A percentile compares a stretch with the other conserved stretches of the same genome.
Conservation (phyloP, 73 alveolate species). For the Durusdinium trenchii region DNA sequence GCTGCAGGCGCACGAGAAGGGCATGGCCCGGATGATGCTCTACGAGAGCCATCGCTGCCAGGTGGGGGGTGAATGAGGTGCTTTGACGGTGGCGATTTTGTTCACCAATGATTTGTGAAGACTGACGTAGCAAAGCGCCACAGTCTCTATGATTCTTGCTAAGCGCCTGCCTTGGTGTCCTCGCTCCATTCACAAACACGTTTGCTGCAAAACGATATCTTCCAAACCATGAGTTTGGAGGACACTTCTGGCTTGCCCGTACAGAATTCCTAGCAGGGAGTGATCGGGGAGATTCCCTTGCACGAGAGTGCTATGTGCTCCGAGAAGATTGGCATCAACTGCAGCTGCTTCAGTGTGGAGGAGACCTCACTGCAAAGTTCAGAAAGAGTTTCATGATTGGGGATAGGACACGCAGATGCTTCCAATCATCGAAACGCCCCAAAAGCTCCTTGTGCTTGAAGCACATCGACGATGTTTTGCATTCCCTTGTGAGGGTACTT, state of each 20-base stretch:
- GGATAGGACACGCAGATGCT: too few species aligned
- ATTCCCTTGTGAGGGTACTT: too few species aligned
- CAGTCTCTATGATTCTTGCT: background rate
- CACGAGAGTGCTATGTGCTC: conserved; percentile 78
- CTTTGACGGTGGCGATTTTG: background rate
- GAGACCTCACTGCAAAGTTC: background rate
- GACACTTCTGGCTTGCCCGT: background rate
- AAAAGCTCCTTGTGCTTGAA: too few species aligned
- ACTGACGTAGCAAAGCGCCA: too few species aligned
- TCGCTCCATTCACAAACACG: background rate
- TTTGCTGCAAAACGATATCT: background rate
- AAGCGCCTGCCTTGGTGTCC: background rate
- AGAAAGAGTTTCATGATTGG: too few species aligned
- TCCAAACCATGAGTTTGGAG: background rate
- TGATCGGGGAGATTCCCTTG: conserved; percentile 50
- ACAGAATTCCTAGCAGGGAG: background rate
- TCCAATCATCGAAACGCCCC: too few species aligned
- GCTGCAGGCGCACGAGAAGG: conserved; percentile 73
- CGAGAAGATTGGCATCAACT: conserved; percentile 94
- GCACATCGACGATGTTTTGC: too few species aligned
- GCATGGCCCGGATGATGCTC: conserved; percentile 34
- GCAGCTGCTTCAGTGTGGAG: conserved; percentile 95
- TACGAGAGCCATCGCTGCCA: conserved; percentile 74
- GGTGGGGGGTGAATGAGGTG: background rate
- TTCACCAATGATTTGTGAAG: background rate